These are phyloP conservation scores for Metarhizium robertsii DNA, from an alignment of 2,329 filamentous ascomycete species.

Conservation along the genomic window DNA sequence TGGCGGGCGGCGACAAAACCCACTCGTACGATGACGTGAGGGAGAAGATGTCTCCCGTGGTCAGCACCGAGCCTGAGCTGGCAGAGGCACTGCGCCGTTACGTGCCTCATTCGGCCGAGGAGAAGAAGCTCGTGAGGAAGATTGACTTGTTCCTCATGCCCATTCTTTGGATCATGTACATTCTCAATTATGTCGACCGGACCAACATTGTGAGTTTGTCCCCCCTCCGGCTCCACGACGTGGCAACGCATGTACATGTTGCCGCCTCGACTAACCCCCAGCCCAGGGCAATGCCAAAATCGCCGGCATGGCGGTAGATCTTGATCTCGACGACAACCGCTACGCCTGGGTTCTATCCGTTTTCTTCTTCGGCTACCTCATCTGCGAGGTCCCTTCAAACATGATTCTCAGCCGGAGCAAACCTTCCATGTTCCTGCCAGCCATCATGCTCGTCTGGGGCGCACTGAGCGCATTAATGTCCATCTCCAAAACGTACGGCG, in stretches of 20 bases:
- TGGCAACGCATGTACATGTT: too few species aligned
- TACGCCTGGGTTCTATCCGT: constrained; percentile 42
- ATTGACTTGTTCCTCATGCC: constrained; percentile 32
- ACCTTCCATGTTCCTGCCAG: constrained; percentile 39
- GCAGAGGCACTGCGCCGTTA: constrained; percentile 17
- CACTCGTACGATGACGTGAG: not conserved
- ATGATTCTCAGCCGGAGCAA: constrained; percentile 38
- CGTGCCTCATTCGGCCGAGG: constrained; percentile 14
- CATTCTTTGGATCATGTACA: constrained; percentile 50
- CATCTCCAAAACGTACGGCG: constrained; percentile 33
- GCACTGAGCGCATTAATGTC: constrained; percentile 35
- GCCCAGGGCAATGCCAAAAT: constrained; percentile 37
- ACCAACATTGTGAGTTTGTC: constrained; percentile 46
- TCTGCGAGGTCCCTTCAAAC: constrained; percentile 45
- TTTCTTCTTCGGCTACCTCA: constrained; percentile 44
- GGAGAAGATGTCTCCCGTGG: not conserved
- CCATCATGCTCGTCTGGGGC: constrained; percentile 39
- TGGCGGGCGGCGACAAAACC: not conserved
- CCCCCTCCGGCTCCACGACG: not conserved
- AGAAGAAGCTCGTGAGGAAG: constrained; percentile 23
- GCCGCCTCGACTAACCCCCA: not conserved
- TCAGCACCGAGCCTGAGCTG: constrained; percentile 12
- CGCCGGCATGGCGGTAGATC: constrained; percentile 38
- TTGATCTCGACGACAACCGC: constrained; percentile 34
- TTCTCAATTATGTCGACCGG: constrained; percentile 49